A percentile compares a stretch with the other conserved stretches of the same genome.
Conservation (phyloP, 1,284 basidiomycete species). For the Ustilago sp. region DNA sequence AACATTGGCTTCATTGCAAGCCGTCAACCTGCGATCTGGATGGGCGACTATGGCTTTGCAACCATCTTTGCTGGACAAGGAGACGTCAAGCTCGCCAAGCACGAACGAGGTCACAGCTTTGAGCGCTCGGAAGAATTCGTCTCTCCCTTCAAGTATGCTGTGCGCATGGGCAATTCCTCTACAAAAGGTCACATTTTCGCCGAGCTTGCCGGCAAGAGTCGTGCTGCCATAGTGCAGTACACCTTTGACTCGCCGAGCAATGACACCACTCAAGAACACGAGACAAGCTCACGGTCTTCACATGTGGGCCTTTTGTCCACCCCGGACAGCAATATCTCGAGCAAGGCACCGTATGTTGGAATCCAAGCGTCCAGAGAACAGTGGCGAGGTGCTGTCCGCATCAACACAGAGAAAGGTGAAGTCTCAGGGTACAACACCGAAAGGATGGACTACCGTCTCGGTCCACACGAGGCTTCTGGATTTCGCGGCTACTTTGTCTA, state of each 20-base stretch:
- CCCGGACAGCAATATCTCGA: background rate
- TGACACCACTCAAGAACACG: background rate
- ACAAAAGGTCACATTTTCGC: constrained; percentile 72
- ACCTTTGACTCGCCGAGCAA: constrained; percentile 54
- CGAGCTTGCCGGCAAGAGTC: constrained; percentile 80
- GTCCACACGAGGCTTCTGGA: constrained; percentile 70
- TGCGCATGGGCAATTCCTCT: constrained; percentile 74
- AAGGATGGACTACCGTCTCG: constrained; percentile 73
- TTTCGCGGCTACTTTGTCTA: constrained; percentile 82
- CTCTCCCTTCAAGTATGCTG: constrained; percentile 78
- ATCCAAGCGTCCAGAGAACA: constrained; percentile 78
- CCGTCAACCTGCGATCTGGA: constrained; percentile 82
- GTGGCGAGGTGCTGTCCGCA: constrained; percentile 75
- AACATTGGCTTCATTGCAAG: constrained; percentile 42
- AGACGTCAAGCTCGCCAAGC: constrained; percentile 73
- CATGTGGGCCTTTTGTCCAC: background rate
- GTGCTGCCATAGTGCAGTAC: constrained; percentile 78
- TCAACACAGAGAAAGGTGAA: constrained; percentile 74
- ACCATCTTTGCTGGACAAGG: constrained; percentile 69
- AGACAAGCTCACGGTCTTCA: background rate
- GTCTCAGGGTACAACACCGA: constrained; percentile 80
- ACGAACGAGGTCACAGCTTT: constrained; percentile 76
- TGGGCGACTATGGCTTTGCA: constrained; percentile 73
- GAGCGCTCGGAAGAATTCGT: constrained; percentile 75
- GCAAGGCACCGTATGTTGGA: constrained; percentile 75